These are phyloP conservation scores for Fusarium continuum DNA, from an alignment of 2,329 filamentous ascomycete genomes.

Conservation along the genomic window DNA sequence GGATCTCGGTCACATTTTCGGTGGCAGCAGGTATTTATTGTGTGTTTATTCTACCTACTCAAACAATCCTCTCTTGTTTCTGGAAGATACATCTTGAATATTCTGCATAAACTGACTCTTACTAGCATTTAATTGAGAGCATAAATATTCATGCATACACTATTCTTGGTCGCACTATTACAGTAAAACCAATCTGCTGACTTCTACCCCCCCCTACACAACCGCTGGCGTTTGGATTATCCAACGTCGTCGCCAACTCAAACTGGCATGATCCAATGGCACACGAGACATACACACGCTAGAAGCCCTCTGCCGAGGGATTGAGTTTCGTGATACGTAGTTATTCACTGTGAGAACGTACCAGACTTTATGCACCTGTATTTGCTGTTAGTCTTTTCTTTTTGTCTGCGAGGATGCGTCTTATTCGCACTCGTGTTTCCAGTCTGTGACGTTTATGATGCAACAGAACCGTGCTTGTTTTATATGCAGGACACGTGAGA, in stretches of 20 bases:
- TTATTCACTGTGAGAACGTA: background rate
- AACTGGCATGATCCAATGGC: conserved; percentile 3
- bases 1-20: background rate
- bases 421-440: conserved; percentile 15
- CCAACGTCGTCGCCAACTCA: background rate
- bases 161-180: background rate
- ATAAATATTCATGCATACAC: conserved; percentile 2
- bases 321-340: conserved; percentile 6
- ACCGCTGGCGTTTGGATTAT: conserved; percentile 2
- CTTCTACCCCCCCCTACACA: background rate
- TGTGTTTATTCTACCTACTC: background rate
- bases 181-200: conserved; percentile 9
- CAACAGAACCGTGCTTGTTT: conserved; percentile 1
- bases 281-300: background rate
- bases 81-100: too few species aligned
- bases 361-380: background rate
- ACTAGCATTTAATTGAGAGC: background rate
- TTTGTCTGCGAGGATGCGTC: background rate
- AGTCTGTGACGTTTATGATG: conserved; percentile 10
- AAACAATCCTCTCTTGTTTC: background rate
- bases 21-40: background rate
- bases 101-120: background rate
- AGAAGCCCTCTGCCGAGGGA: conserved; percentile 5
- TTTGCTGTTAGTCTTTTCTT: background rate
- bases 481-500: background rate